Evolutionary conservation across 2,329 filamentous ascomycete species (phyloP), one percentile per base, ranked within the genome.

Genomic region (Colletotrichum sp.): DNA sequence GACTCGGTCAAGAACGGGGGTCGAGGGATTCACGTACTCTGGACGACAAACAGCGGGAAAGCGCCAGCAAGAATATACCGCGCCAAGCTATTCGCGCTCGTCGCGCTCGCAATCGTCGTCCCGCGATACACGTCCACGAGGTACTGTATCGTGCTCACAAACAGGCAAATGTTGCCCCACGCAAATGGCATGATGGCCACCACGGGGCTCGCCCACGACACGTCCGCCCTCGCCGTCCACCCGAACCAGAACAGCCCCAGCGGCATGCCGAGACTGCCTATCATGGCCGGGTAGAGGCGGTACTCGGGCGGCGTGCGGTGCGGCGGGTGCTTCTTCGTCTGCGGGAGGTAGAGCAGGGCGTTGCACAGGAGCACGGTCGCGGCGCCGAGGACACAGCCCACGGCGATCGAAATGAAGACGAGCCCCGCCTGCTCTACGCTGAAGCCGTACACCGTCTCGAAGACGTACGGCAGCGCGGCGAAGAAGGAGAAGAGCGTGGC

Each of bases 171-270:
- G 78, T 92, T 92, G 2, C 91, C 91, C 87, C 89, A 92, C 0
- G 89, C 89, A 79, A 93, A 93, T 0, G 89, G 85, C 4, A 92
- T 83, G 9, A 91, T 89, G 6, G 90, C 88, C 0, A 89, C 81
- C 0, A 88, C 86, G 0, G 90, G 87, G 26, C 87, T 87, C 0
- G 86, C 88, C 89, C 90, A 92, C 5, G 87, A 86, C 2, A 89
- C 80, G 8, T 84, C 84, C 1, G 78, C 73, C 6, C 85, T 81
- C 1, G 89, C 88, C 2, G 89, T 88, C 91, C 91, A 93, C 1
- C 87, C 90, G 78, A 92, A 92, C 90, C 91, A 91, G 84, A 93
- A 92, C 75, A 93, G 87, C 13, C 90, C 88, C 15, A 91, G 81
- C 2, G 92, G 91, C 13, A 94, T 85, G 4, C 85, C 83, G 16